Evolutionary conservation across 345 rosid species (phyloP).

Genomic region (Eucalyptus cloeziana): DNA sequence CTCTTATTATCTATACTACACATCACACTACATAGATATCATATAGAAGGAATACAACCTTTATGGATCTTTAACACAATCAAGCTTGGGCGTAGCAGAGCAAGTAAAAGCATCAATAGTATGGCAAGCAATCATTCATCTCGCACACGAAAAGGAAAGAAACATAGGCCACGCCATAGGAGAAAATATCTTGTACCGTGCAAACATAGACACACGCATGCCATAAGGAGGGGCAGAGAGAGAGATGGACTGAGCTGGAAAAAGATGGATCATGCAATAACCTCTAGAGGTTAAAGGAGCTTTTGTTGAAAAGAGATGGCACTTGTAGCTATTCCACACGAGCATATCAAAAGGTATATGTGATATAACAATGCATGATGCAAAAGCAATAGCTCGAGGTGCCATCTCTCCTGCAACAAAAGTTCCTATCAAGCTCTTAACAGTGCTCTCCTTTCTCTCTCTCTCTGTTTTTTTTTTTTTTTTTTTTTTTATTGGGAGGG

Average conservation of each 20-base stretch:
- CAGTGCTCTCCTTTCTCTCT: neutral
- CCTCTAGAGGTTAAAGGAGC: neutral
- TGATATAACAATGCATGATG: neutral
- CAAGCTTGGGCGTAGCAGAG: neutral
- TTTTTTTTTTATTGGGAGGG: rapidly evolving
- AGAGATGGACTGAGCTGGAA: neutral
- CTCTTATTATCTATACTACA: neutral
- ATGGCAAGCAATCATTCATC: neutral
- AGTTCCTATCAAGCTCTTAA: neutral
- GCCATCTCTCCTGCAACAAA: neutral
- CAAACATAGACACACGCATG: neutral
- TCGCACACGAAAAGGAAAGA: neutral
- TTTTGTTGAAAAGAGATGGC: neutral
- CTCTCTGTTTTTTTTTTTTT: rapidly evolving
- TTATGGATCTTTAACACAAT: neutral
- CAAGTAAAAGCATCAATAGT: neutral
- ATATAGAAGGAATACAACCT: neutral
- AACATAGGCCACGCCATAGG: neutral
- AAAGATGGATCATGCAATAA: neutral
- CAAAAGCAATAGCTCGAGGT: neutral
- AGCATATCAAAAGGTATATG: neutral
- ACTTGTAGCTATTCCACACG: neutral
- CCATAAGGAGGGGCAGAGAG: neutral
- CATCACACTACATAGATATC: neutral
- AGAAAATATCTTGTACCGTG: neutral